Percentiles rank a stretch among this genome's conserved stretches.
These are phyloP conservation scores for Verticillium tricorpus DNA, from an alignment of 2,329 filamentous ascomycete genomes.

Conservation along the genomic window DNA sequence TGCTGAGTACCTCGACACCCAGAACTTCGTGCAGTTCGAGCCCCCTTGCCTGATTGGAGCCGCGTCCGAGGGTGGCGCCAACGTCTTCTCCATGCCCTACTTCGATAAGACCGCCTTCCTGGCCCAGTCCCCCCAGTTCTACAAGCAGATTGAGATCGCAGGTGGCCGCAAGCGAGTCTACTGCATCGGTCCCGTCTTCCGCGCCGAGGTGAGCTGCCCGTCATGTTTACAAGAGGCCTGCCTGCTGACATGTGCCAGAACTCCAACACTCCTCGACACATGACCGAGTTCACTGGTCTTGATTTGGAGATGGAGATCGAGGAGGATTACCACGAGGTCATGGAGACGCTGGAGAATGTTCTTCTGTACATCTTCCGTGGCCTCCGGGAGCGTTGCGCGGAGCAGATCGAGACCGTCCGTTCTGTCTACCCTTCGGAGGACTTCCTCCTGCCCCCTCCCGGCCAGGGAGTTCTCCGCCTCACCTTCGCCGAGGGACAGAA, in stretches of 20 bases:
- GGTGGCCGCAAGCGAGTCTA: constrained; percentile 73
- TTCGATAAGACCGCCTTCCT: constrained; percentile 80
- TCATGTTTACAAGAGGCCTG: background rate
- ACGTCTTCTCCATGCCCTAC: constrained; percentile 87
- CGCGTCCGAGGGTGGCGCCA: constrained; percentile 86
- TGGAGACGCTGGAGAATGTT: constrained; percentile 66
- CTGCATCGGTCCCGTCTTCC: constrained; percentile 76
- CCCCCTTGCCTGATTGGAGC: constrained; percentile 86
- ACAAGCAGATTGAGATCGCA: constrained; percentile 84
- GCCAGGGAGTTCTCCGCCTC: constrained; percentile 71
- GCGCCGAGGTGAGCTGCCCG: constrained; percentile 54
- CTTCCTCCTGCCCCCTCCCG: constrained; percentile 69
- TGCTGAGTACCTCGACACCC: constrained; percentile 69
- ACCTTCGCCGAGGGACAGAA: constrained; percentile 75
- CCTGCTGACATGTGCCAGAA: constrained; percentile 32
- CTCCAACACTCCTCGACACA: constrained; percentile 76
- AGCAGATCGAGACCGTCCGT: constrained; percentile 69
- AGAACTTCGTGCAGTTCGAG: constrained; percentile 78
- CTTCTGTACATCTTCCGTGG: constrained; percentile 76
- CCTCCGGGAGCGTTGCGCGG: constrained; percentile 58
- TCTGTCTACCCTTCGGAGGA: constrained; percentile 72
- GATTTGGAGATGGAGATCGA: constrained; percentile 90
- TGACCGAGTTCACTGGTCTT: constrained; percentile 86
- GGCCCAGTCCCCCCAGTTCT: constrained; percentile 78
- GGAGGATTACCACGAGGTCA: constrained; percentile 71